Percentiles rank a stretch among this genome's conserved stretches.
phyloP scores from a whole-genome alignment of 306 rosid species.

The Albizia julibrissin region DNA sequence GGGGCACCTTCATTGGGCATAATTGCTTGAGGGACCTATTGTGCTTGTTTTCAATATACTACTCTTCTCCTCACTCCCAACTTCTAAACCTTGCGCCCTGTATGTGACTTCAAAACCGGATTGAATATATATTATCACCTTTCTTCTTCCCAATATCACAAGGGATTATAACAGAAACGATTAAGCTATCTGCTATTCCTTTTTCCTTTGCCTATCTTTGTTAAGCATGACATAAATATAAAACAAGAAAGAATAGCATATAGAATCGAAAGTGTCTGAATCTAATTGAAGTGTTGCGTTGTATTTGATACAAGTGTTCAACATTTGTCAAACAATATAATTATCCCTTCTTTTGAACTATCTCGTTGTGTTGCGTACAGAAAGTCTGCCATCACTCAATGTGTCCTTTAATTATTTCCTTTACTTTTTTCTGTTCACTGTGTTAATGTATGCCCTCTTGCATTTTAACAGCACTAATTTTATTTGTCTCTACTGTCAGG shows the following conservation, averaged over 20 bases:
- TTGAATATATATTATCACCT: neutral
- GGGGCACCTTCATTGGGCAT: neutral
- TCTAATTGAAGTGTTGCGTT: neutral
- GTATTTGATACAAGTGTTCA: neutral
- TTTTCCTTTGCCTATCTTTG: conserved; percentile 2
- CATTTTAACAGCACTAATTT: conserved; percentile 11
- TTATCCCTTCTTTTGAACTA: neutral
- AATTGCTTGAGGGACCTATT: neutral
- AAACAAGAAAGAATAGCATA: neutral
- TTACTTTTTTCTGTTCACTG: neutral
- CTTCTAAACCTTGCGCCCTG: neutral
- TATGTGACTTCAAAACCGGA: neutral
- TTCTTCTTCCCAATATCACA: neutral
- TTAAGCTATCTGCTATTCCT: neutral
- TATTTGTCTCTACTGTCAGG: conserved; percentile 47
- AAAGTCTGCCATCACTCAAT: neutral
- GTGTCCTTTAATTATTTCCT: neutral
- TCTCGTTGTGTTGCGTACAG: neutral
- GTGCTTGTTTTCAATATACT: neutral
- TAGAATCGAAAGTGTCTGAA: neutral
- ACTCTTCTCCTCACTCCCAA: neutral
- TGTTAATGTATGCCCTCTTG: neutral
- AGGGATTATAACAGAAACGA: neutral
- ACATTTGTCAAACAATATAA: neutral
- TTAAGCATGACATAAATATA: neutral